Percentiles rank a stretch among this genome's conserved stretches.
Conservation (phyloP, 2,329 filamentous ascomycete genomes). For the Ophiostoma pallidulum region DNA sequence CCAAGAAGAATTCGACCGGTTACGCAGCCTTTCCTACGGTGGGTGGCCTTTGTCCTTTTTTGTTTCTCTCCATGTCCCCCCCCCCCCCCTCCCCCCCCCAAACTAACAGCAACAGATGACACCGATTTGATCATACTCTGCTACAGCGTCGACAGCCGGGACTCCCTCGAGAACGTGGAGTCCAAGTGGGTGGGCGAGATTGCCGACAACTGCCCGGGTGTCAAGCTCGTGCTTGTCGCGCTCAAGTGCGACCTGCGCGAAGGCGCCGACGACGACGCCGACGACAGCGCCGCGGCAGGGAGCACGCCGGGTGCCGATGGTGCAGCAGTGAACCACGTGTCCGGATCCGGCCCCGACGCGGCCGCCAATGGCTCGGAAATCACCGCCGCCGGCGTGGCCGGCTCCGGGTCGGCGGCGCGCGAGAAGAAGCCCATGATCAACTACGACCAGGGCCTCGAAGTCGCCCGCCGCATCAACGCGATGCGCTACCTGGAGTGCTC, state of each 20-base stretch:
- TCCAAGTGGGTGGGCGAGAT: slow-evolving; percentile 99
- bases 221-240: slow-evolving; percentile 89
- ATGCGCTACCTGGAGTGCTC: slow-evolving; percentile 96
- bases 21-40: slow-evolving; percentile 93
- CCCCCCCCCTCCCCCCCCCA: neutral
- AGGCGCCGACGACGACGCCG: slow-evolving; percentile 61
- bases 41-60: neutral
- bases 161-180: slow-evolving; percentile 96
- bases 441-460: slow-evolving; percentile 85
- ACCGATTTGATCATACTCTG: slow-evolving; percentile 98
- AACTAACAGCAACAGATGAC: slow-evolving; percentile 44
- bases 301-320: neutral
- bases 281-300: slow-evolving; percentile 44
- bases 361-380: slow-evolving; percentile 46
- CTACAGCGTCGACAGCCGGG: slow-evolving; percentile 92
- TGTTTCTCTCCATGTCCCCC: neutral
- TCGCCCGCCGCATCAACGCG: slow-evolving; percentile 84
- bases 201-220: slow-evolving; percentile 90
- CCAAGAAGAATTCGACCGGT: slow-evolving; percentile 95
- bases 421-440: slow-evolving; percentile 69
- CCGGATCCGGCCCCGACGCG: neutral
- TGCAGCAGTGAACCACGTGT: neutral
- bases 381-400: slow-evolving; percentile 24
- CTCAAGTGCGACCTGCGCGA: slow-evolving; percentile 95
- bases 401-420: slow-evolving; percentile 25